Conservation (phyloP, 768 basidiomycete species). For the Asterophora lycoperdoides region DNA sequence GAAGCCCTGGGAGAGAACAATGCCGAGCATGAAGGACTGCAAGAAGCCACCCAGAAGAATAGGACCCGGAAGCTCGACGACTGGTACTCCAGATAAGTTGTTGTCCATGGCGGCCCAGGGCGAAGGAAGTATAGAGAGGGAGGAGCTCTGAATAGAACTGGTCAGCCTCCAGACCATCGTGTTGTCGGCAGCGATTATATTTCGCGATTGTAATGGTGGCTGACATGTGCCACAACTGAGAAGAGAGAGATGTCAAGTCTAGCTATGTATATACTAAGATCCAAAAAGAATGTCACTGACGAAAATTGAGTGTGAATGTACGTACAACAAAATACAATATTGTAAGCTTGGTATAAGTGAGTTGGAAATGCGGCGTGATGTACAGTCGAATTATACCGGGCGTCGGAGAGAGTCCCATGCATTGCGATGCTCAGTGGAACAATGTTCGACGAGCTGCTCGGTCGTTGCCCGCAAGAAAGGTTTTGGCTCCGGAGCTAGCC, state of each 20-base stretch:
- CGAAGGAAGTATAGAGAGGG: neutral
- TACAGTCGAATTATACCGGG: slow-evolving; percentile 6
- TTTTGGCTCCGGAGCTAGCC: slow-evolving; percentile 27
- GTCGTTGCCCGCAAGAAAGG: slow-evolving; percentile 34
- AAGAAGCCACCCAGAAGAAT: slow-evolving; percentile 43
- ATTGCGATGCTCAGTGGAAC: slow-evolving; percentile 41
- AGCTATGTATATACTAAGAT: neutral
- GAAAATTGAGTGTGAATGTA: neutral
- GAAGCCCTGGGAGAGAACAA: slow-evolving; percentile 35
- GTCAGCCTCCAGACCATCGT: neutral
- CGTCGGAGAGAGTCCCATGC: slow-evolving; percentile 44
- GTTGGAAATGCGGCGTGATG: neutral
- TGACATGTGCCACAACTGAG: neutral
- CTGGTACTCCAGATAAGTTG: slow-evolving; percentile 25
- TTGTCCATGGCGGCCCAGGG: slow-evolving; percentile 15
- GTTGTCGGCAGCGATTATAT: neutral
- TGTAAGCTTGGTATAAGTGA: neutral
- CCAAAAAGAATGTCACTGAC: neutral
- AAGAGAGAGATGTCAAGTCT: neutral
- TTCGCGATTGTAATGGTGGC: neutral
- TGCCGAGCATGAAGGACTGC: slow-evolving; percentile 45
- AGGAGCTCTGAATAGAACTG: neutral
- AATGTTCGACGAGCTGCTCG: slow-evolving; percentile 46
- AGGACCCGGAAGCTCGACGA: slow-evolving; percentile 30
- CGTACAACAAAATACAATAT: slow-evolving; percentile 2